phyloP scores from a whole-genome alignment of 2,329 filamentous ascomycete species.

The Xylariales sp. region DNA sequence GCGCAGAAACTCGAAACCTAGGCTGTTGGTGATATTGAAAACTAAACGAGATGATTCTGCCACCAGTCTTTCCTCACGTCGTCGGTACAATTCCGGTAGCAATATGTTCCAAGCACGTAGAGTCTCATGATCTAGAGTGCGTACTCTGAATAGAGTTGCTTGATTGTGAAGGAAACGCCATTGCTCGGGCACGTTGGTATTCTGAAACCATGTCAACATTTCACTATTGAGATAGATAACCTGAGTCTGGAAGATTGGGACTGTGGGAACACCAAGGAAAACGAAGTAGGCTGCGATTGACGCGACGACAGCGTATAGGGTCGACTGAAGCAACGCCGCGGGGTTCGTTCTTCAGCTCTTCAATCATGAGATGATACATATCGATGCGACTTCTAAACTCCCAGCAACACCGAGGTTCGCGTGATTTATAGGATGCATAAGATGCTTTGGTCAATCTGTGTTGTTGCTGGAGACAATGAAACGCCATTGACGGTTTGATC shows the following conservation, averaged over 20 bases:
- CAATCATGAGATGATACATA: no score
- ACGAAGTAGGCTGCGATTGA: constrained; percentile 5
- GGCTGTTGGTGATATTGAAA: constrained; percentile 28
- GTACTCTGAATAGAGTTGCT: constrained; percentile 65
- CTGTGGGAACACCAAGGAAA: constrained; percentile 21
- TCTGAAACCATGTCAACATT: constrained; percentile 52
- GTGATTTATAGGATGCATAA: no score
- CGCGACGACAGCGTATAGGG: no score
- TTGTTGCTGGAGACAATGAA: no score
- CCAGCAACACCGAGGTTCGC: no score
- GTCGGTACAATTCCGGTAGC: constrained; percentile 60
- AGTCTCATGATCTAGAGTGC: constrained; percentile 59
- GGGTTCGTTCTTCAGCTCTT: no score
- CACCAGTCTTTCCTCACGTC: constrained; percentile 47
- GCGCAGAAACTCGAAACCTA: constrained; percentile 38
- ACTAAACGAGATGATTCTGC: constrained; percentile 32
- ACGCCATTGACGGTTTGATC: no score
- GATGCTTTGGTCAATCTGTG: no score
- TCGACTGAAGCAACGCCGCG: no score
- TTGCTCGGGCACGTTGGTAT: constrained; percentile 60
- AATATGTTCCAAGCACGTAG: constrained; percentile 74
- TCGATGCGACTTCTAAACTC: no score
- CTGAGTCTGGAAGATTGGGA: constrained; percentile 46
- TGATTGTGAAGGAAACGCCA: constrained; percentile 71
- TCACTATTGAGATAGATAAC: constrained; percentile 52